phyloP scores from a whole-genome alignment of 2,329 filamentous ascomycete species.

The Diaporthe nobilis region DNA sequence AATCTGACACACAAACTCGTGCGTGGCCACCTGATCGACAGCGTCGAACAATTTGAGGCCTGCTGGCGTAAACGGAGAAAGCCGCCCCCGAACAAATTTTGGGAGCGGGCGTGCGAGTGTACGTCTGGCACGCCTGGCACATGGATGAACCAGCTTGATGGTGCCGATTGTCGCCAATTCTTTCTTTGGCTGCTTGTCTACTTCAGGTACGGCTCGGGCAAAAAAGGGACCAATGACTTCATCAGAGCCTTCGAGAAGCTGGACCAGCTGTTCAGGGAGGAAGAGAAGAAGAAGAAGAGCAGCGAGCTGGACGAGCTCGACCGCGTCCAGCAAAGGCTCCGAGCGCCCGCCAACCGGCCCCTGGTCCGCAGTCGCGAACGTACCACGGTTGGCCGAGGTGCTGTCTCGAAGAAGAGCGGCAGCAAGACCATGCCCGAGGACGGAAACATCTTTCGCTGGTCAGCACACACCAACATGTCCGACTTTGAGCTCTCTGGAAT shows the following conservation, averaged over 20 bases:
- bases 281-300: neutral
- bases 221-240: neutral
- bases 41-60: neutral
- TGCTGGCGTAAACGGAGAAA: neutral
- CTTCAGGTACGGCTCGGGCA: constrained; percentile 24
- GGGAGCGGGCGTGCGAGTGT: neutral
- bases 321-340: neutral
- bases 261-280: neutral
- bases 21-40: neutral
- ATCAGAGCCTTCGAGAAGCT: neutral
- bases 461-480: constrained; percentile 3
- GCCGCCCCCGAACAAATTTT: neutral
- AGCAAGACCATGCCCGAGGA: neutral
- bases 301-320: constrained; percentile 13
- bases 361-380: neutral
- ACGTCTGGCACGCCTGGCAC: neutral
- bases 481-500: neutral
- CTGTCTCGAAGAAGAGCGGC: neutral
- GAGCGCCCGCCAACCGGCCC: neutral
- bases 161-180: constrained; percentile 17
- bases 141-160: constrained; percentile 21
- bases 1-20: neutral
- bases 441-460: neutral
- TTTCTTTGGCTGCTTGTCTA: constrained; percentile 30
- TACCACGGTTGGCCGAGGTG: neutral